These are phyloP conservation scores for Monilinia aucupariae DNA, from an alignment of 2,329 filamentous ascomycete species.

Conservation along the genomic window DNA sequence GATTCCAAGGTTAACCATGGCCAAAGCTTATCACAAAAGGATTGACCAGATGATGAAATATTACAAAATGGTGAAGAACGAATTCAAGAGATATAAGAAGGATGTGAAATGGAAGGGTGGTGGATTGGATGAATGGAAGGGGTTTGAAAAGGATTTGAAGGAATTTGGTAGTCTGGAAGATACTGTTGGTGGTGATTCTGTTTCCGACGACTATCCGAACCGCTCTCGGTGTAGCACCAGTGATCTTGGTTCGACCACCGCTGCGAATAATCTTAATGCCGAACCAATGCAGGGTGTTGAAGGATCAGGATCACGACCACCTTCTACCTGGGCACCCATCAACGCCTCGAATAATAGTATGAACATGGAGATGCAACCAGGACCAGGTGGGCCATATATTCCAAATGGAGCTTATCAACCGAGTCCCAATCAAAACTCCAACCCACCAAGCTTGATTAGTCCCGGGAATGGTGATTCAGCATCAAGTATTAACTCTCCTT, in stretches of 20 bases:
- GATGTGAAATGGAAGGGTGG: constrained; percentile 39
- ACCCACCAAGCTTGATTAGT: constrained; percentile 27
- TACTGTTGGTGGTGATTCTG: constrained; percentile 23
- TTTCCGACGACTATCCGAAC: constrained; percentile 25
- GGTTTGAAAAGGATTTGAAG: constrained; percentile 46
- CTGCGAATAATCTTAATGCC: constrained; percentile 23
- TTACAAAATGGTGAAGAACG: constrained; percentile 46
- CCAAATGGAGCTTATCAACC: constrained; percentile 24
- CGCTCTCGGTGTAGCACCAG: constrained; percentile 31
- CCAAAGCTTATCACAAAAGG: constrained; percentile 49
- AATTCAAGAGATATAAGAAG: constrained; percentile 35
- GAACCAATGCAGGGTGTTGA: constrained; percentile 34
- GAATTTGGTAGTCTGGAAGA: constrained; percentile 43
- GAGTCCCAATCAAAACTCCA: constrained; percentile 26
- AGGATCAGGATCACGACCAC: constrained; percentile 21
- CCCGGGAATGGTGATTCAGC: constrained; percentile 29
- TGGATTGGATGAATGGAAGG: constrained; percentile 51
- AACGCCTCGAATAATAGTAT: constrained; percentile 26
- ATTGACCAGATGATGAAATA: constrained; percentile 50
- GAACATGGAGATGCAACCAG: constrained; percentile 28
- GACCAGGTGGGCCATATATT: constrained; percentile 23
- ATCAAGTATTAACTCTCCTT: constrained; percentile 28
- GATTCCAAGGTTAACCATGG: constrained; percentile 50
- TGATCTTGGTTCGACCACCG: constrained; percentile 22
- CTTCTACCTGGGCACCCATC: constrained; percentile 30